A percentile compares a stretch with the other conserved stretches of the same genome.
Evolutionary conservation across 2,329 filamentous ascomycete species (phyloP).

Genomic region (Emmonsiellopsis sp.): DNA sequence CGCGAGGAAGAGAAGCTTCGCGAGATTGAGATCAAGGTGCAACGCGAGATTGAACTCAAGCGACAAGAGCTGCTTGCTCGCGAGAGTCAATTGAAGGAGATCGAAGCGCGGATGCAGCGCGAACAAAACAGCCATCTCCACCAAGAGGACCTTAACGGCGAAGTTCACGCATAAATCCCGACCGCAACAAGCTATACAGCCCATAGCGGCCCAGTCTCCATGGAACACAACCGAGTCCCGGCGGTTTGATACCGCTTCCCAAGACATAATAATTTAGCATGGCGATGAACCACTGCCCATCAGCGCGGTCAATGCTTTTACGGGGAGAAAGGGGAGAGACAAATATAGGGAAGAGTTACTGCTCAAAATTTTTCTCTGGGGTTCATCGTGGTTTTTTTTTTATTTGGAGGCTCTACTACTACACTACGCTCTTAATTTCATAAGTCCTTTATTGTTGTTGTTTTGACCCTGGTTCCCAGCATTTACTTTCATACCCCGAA

Average conservation of each 20-base stretch:
- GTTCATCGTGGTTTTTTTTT: not conserved
- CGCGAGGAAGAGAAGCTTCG: constrained; percentile 99
- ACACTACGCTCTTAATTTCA: not conserved
- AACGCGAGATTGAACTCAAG: constrained; percentile 99
- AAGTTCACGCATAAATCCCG: constrained; percentile 13
- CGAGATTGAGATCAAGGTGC: constrained; percentile 98
- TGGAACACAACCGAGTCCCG: not conserved
- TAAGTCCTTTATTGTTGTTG: constrained; percentile 1
- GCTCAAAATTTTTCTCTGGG: not conserved
- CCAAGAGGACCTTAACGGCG: constrained; percentile 20
- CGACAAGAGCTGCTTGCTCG: constrained; percentile 94
- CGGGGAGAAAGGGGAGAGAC: not conserved
- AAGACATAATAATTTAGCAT: not conserved
- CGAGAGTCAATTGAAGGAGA: constrained; percentile 97
- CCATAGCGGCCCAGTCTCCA: not conserved
- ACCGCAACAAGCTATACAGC: constrained; percentile 19
- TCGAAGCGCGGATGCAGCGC: constrained; percentile 93
- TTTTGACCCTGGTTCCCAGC: not conserved
- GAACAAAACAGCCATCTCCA: constrained; percentile 49
- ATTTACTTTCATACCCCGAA: not conserved
- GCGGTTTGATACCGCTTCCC: constrained; percentile 4
- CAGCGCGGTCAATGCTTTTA: constrained; percentile 1
- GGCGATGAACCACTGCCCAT: not conserved
- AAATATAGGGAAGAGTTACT: not conserved
- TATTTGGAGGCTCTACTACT: not conserved